Conservation (phyloP, 768 basidiomycete genomes). For the Thelephora ganbajun region DNA sequence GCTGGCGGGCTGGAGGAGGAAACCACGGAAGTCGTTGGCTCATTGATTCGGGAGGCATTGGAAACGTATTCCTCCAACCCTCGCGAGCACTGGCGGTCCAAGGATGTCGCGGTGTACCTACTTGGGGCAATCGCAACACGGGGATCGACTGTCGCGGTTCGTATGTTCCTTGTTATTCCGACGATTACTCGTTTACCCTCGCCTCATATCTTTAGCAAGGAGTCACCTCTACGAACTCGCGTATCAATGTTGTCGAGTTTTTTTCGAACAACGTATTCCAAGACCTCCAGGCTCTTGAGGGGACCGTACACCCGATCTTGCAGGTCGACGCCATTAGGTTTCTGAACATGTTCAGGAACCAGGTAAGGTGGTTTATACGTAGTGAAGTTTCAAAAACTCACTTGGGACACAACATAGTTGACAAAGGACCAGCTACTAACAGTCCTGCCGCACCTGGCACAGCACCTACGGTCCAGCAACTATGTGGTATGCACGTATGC, state of each 20-base stretch:
- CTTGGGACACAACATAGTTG: constrained; percentile 30
- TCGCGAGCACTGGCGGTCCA: constrained; percentile 67
- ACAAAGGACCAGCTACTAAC: constrained; percentile 89
- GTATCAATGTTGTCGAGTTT: constrained; percentile 91
- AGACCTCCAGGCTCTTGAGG: constrained; percentile 62
- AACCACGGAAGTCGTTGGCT: constrained; percentile 75
- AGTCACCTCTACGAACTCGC: constrained; percentile 83
- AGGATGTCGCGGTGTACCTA: constrained; percentile 87
- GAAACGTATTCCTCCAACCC: constrained; percentile 53
- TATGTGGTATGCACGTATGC: constrained; percentile 95
- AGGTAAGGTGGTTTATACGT: constrained; percentile 31
- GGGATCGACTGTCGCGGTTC: constrained; percentile 73
- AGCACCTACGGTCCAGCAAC: constrained; percentile 69
- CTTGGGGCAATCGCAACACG: constrained; percentile 88
- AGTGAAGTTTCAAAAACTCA: neutral
- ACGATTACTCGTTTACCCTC: neutral
- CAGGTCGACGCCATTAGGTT: constrained; percentile 96
- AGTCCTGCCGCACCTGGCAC: constrained; percentile 76
- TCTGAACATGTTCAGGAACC: constrained; percentile 90
- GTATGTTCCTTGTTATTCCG: constrained; percentile 9
- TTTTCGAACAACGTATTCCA: constrained; percentile 85
- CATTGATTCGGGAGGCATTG: constrained; percentile 73
- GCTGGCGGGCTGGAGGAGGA: constrained; percentile 67
- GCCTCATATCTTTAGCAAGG: constrained; percentile 43
- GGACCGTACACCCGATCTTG: constrained; percentile 73